Evolutionary conservation across 1,139 yeast species (phyloP).

Genomic region (Yamadazyma membranifaciens): DNA sequence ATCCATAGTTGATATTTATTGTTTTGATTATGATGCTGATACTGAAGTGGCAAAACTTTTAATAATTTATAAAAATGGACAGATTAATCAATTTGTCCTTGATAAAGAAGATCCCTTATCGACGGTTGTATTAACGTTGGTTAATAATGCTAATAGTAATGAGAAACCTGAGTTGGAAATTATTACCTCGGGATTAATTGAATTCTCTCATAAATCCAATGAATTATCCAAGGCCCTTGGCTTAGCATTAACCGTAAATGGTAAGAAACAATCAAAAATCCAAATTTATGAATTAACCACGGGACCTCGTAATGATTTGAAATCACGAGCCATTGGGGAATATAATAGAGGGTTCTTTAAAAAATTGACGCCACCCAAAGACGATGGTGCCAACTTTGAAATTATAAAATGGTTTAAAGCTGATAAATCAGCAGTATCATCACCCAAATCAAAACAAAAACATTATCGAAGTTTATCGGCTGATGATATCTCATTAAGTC

Average conservation of each 20-base stretch:
- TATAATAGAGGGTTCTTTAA: slow-evolving; percentile 20
- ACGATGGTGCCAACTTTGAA: slow-evolving; percentile 13
- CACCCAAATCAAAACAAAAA: slow-evolving; percentile 8
- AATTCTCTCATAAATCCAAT: slow-evolving; percentile 16
- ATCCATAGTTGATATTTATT: slow-evolving; percentile 11
- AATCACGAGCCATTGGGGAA: slow-evolving; percentile 17
- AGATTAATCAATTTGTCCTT: slow-evolving; percentile 11
- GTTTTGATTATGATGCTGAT: slow-evolving; percentile 9
- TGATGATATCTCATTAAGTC: slow-evolving; percentile 10
- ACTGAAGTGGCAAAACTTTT: slow-evolving; percentile 9
- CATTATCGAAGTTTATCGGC: slow-evolving; percentile 8
- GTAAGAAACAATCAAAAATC: slow-evolving; percentile 12
- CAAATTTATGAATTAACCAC: slow-evolving; percentile 17
- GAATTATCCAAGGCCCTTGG: slow-evolving; percentile 16
- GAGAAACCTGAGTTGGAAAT: slow-evolving; percentile 6
- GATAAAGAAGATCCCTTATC: slow-evolving; percentile 15
- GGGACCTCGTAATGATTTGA: slow-evolving; percentile 11
- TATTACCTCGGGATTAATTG: slow-evolving; percentile 14
- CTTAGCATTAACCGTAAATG: slow-evolving; percentile 14
- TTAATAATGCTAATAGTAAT: neutral
- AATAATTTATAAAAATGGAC: slow-evolving; percentile 13
- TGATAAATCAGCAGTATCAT: slow-evolving; percentile 3
- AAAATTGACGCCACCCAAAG: slow-evolving; percentile 6
- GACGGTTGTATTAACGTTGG: slow-evolving; percentile 2
- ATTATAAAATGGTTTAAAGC: slow-evolving; percentile 19